Percentiles rank a stretch among this genome's conserved stretches.
phyloP scores from a whole-genome alignment of 768 basidiomycete species.

The Saitozyma podzolica region DNA sequence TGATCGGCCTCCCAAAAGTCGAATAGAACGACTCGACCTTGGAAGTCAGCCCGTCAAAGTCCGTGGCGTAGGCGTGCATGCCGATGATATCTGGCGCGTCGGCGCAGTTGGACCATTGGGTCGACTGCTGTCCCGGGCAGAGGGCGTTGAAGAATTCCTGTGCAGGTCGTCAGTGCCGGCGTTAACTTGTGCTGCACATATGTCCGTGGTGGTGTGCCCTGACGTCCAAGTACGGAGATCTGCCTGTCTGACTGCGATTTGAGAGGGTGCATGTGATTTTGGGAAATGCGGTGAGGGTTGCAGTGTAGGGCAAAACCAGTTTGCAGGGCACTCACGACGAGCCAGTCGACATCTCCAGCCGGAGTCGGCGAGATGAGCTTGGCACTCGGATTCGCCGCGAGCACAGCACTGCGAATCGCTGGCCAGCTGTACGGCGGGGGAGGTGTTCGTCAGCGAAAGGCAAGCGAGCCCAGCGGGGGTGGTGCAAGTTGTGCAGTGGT shows the following conservation, averaged over 20 bases:
- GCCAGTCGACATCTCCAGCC: conserved; percentile 25
- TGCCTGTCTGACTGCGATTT: not conserved
- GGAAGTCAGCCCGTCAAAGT: conserved; percentile 11
- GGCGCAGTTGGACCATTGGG: conserved; percentile 10
- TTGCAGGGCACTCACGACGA: conserved; percentile 15
- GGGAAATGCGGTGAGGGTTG: not conserved
- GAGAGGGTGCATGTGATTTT: not conserved
- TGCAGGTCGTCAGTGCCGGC: not conserved
- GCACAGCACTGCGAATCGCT: conserved; percentile 6
- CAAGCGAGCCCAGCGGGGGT: too few relatives aligned
- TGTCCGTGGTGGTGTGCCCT: too few relatives aligned
- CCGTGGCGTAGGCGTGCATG: conserved; percentile 17
- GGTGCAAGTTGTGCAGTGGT: too few relatives aligned
- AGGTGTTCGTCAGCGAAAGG: too few relatives aligned
- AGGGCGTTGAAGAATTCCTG: conserved; percentile 23
- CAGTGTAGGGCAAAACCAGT: too few relatives aligned
- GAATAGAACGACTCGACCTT: conserved; percentile 10
- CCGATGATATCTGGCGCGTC: conserved; percentile 22
- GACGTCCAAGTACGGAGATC: not conserved
- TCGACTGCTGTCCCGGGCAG: conserved; percentile 13
- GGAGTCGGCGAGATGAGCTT: conserved; percentile 27
- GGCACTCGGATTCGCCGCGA: conserved; percentile 13
- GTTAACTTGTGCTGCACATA: too few relatives aligned
- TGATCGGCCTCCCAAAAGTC: conserved; percentile 15
- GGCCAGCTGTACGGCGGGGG: conserved; percentile 14